Evolutionary conservation across 176 grass and related monocot genomes (phyloP), one percentile per base, ranked within the genome.

Genomic region (Pharus latifolius): DNA sequence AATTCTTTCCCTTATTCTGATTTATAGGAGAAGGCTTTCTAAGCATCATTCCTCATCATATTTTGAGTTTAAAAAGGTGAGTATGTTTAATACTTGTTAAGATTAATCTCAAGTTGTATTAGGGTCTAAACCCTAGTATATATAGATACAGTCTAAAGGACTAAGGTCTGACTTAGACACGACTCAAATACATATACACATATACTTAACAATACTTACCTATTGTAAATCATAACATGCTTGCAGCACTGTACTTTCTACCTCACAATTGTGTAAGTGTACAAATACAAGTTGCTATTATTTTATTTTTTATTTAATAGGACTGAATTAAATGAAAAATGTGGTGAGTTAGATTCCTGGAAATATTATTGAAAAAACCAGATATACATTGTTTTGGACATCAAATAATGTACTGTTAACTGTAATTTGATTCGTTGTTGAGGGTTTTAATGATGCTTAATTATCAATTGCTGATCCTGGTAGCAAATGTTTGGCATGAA

Each of bases 41-140:
- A 67, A 80, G 18, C 42, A 61, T n/a, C 41, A 49, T 1, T 10
- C 2, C 15, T 67, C 23, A 1, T 26, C 49, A 28, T 18, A 48
- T 16, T 37, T 66, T 23, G 58, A 52, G 20, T 29, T 70, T 52
- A 51, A 67, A 34, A 80, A 67, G 86, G 86, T 88, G 60, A 53
- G 10, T 60, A 13, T 32, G n/a, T n/a, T n/a, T n/a, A n/a, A n/a
- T n/a, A n/a, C n/a, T 54, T 80, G 19, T 19, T 11, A 23, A 66
- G 25, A 10, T 44, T 7, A 23, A 29, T 15, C 45, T n/a, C n/a
- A n/a, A n/a, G n/a, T n/a, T n/a, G n/a, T n/a, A n/a, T n/a, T n/a
- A n/a, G n/a, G n/a, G n/a, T n/a, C n/a, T n/a, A n/a, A n/a, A n/a
- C n/a, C n/a, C n/a, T n/a, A n/a, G n/a, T n/a, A n/a, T n/a, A n/a